Evolutionary conservation across 2,329 filamentous ascomycete genomes (phyloP).

Genomic region (Epichloe uncinata): DNA sequence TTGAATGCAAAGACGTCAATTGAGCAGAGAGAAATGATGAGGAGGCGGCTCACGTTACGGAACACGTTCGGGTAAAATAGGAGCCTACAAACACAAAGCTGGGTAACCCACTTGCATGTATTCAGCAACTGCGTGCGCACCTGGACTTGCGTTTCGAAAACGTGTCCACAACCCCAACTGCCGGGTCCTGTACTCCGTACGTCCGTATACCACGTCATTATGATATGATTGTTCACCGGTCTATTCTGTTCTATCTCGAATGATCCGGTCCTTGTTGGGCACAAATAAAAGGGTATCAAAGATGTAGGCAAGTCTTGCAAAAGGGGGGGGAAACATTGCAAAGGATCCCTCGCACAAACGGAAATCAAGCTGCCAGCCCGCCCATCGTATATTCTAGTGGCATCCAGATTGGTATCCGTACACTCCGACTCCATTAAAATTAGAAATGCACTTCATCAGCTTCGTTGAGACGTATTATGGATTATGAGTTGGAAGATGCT

Average conservation of each 20-base stretch:
- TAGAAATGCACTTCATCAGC: not conserved
- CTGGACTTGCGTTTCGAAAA: not conserved
- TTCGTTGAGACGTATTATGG: not conserved
- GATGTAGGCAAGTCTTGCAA: not conserved
- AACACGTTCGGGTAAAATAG: too few species aligned
- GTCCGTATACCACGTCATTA: not conserved
- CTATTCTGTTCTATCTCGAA: not conserved
- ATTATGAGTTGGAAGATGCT: not conserved
- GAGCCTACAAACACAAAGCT: not conserved
- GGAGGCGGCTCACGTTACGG: not conserved
- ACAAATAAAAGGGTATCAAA: constrained; percentile 15
- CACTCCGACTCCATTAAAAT: too few species aligned
- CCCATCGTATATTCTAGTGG: not conserved
- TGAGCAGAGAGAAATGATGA: not conserved
- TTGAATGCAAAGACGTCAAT: not conserved
- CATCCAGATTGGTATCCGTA: too few species aligned
- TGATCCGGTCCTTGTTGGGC: not conserved
- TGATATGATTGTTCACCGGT: not conserved
- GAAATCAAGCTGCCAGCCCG: not conserved
- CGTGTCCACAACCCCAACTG: not conserved
- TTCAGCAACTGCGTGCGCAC: not conserved
- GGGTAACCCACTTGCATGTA: not conserved
- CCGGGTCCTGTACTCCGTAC: too few species aligned
- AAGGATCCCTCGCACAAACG: not conserved
- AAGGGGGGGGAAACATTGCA: not conserved